Conservation (phyloP, 192 early-diverging fungal species). For the Entomortierella chlamydospora region DNA sequence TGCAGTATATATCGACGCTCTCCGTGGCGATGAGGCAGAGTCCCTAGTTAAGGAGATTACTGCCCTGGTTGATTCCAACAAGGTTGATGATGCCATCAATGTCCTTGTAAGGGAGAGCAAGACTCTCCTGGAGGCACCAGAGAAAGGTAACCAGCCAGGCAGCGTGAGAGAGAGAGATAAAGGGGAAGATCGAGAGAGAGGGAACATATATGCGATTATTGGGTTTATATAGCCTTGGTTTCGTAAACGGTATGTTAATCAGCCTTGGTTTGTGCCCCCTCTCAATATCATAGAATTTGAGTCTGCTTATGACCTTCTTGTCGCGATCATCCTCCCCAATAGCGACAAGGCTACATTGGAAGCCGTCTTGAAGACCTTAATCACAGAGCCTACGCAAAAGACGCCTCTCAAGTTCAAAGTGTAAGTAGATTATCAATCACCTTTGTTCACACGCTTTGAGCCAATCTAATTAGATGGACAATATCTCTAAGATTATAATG, state of each 20-base stretch:
- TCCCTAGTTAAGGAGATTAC: slow-evolving; percentile 62
- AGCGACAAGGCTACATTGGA: slow-evolving; percentile 55
- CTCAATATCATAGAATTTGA: slow-evolving; percentile 78
- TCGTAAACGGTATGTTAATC: too few relatives aligned
- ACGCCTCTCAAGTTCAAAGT: slow-evolving; percentile 72
- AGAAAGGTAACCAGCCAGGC: slow-evolving; percentile 74
- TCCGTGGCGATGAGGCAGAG: slow-evolving; percentile 62
- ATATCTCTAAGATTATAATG: too few relatives aligned
- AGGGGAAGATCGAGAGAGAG: too few relatives aligned
- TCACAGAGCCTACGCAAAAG: slow-evolving; percentile 59
- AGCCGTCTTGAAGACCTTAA: slow-evolving; percentile 61
- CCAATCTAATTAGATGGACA: too few relatives aligned
- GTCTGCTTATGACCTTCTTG: slow-evolving; percentile 73
- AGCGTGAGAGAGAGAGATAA: too few relatives aligned
- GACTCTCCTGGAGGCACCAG: slow-evolving; percentile 65
- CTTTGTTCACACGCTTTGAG: too few relatives aligned
- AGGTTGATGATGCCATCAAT: slow-evolving; percentile 66
- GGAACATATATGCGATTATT: too few relatives aligned
- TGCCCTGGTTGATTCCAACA: slow-evolving; percentile 67
- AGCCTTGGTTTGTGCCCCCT: too few relatives aligned
- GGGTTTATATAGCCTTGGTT: neutral
- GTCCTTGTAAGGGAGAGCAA: slow-evolving; percentile 67
- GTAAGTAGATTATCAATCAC: slow-evolving; percentile 58
- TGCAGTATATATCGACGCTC: slow-evolving; percentile 71
- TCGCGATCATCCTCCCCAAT: slow-evolving; percentile 68